Conservation (phyloP, 1,139 yeast genomes). For the Arxiozyma slooffiae region DNA sequence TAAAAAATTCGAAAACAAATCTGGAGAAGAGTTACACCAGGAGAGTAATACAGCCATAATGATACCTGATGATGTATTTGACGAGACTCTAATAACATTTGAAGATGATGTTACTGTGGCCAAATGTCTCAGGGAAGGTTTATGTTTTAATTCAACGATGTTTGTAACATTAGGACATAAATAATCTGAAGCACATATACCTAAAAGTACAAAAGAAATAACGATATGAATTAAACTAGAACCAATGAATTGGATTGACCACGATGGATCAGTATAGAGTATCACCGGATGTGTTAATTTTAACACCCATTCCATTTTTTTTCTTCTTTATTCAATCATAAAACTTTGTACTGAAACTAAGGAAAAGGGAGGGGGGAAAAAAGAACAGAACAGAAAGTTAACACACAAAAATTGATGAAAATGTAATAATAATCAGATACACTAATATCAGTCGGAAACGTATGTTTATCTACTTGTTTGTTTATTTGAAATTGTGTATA, state of each 20-base stretch:
- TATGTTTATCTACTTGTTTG: no score
- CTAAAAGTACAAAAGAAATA: conserved; percentile 24
- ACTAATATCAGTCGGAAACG: no score
- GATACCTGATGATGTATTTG: conserved; percentile 14
- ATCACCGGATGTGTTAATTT: conserved; percentile 23
- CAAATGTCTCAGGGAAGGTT: background rate
- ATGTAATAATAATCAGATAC: no score
- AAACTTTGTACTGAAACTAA: background rate
- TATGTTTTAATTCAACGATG: conserved; percentile 18
- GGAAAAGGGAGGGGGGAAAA: background rate
- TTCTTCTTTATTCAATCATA: background rate
- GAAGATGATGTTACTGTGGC: background rate
- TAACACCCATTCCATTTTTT: conserved; percentile 18
- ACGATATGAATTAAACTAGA: conserved; percentile 20
- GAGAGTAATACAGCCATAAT: conserved; percentile 48
- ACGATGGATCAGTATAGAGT: conserved; percentile 16
- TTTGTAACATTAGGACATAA: conserved; percentile 28
- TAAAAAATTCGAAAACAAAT: conserved; percentile 62
- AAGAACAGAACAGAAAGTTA: no score
- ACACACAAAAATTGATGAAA: no score
- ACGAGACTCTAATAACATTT: conserved; percentile 1
- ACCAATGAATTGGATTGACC: conserved; percentile 16
- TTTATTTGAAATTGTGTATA: no score
- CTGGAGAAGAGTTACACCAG: conserved; percentile 90
- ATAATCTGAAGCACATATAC: conserved; percentile 30